phyloP scores from a whole-genome alignment of 2,329 filamentous ascomycete species.

The Diplodia scrobiculata region DNA sequence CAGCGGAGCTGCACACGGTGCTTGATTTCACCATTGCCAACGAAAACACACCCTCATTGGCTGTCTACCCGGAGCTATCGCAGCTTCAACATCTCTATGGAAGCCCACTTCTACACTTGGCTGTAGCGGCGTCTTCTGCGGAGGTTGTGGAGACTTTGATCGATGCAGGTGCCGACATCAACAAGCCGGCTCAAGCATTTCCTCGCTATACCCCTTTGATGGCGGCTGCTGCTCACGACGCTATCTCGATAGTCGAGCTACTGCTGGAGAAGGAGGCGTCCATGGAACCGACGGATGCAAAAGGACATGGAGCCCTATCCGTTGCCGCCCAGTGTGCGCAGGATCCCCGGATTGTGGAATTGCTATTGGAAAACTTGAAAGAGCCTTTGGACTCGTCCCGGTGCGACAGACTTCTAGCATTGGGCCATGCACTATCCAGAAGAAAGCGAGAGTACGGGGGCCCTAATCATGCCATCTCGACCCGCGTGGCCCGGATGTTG shows the following conservation, averaged over 20 bases:
- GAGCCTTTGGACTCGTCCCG: background rate
- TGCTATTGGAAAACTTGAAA: background rate
- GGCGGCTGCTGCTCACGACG: background rate
- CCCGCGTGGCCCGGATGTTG: background rate
- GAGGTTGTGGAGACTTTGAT: background rate
- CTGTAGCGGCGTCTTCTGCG: background rate
- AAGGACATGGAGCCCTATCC: background rate
- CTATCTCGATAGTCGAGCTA: background rate
- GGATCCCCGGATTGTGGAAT: background rate
- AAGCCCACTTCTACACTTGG: background rate
- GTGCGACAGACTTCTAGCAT: background rate
- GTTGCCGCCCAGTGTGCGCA: background rate
- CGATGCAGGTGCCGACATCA: background rate
- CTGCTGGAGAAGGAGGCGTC: background rate
- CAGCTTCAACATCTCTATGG: background rate
- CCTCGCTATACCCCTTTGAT: background rate
- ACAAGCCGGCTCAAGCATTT: background rate
- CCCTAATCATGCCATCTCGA: background rate
- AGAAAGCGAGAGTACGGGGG: background rate
- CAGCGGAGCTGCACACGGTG: background rate
- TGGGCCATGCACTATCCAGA: background rate
- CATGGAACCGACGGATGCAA: background rate
- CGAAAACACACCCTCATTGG: background rate
- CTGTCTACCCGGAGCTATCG: background rate
- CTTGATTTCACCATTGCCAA: background rate